Base-by-base conservation (phyloP, 345 rosid species). In the Rhodomyrtus tomentosa region DNA sequence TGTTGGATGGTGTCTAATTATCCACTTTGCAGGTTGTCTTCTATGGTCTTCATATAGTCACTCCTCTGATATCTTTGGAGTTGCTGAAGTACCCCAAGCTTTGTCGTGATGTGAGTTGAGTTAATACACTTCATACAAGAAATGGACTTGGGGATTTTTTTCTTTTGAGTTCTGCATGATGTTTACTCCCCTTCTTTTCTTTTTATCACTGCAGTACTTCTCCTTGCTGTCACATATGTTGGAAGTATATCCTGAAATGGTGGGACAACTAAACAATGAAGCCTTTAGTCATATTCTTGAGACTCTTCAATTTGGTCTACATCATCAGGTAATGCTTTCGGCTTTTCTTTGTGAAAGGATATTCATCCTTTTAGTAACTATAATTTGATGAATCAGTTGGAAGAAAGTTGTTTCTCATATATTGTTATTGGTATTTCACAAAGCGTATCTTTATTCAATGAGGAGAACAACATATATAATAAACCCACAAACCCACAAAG, bases 81-180 rank as follows among this genome's bases (percentile, higher is more conserved):
- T 93, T 97, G 85, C 92, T 97, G 91, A 97, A 97, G 90, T 97
- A 93, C 90, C 99, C 99, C 76, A 97, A 97, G 90, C 99, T 97
- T 88, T 97, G 99, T 90, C 93, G 90, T 83, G 99, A 97, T 86
- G 99, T 95, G 93, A 95, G 99, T 81, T 38, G 59, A 84, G 50
- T 36, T 36, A 53, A 53, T 86, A 68, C 82, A 79, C 68, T 81
- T 52, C 50, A 11, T 81, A 62, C 54, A 9, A 11, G 50, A 62
- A 81, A 85, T 14, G 7, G 45, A 68, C 29, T 11, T 13, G 52
- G 50, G 49, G 55, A 50, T 38, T 38, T 8, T 84, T 36, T 84
- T n/a, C n/a, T 52, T 79, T 51, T 50, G 20, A 51, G 55, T 7
- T 38, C 52, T 84, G 86, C 68, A 86, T 90, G 86, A 87, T 84